A percentile compares a stretch with the other conserved stretches of the same genome.
These are phyloP conservation scores for Sporothrix variecibatus DNA, from an alignment of 2,329 filamentous ascomycete species.

Conservation along the genomic window DNA sequence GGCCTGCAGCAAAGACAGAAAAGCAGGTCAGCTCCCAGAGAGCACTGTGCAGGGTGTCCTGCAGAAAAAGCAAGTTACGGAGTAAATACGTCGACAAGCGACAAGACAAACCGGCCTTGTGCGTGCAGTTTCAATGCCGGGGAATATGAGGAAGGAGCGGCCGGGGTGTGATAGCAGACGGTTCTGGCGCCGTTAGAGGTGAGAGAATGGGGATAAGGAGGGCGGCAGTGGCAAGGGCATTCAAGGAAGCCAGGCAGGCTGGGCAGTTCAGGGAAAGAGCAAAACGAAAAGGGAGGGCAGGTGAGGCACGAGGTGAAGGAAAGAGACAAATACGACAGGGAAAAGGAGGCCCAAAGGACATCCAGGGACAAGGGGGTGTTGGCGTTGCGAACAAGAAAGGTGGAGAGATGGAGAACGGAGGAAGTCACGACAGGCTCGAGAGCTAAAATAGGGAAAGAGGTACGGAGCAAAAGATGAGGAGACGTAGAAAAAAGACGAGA, in stretches of 20 bases:
- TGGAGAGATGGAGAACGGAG: slow-evolving; percentile 1
- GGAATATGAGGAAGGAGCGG: slow-evolving; percentile 9
- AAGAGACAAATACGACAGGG: background rate
- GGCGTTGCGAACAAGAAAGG: background rate
- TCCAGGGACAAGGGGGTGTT: background rate
- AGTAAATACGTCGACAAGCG: background rate
- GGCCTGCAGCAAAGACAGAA: slow-evolving; percentile 9
- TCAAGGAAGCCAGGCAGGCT: background rate
- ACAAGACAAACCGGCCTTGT: background rate
- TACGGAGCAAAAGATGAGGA: background rate
- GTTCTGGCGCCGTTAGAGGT: background rate
- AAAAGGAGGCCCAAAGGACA: background rate
- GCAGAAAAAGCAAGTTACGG: background rate
- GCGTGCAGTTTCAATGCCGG: slow-evolving; percentile 12
- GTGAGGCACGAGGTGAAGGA: slow-evolving; percentile 2
- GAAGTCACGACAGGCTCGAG: slow-evolving; percentile 10
- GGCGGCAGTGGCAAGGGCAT: background rate
- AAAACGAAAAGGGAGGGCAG: background rate
- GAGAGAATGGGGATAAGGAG: slow-evolving; percentile 4
- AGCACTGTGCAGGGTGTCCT: background rate
- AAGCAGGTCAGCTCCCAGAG: background rate
- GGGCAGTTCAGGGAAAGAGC: background rate
- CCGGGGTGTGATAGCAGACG: background rate
- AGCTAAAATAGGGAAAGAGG: background rate
- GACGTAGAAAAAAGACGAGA: background rate